Evolutionary conservation across 1,284 basidiomycete species (phyloP).

Genomic region (Cryptococcus floricola): DNA sequence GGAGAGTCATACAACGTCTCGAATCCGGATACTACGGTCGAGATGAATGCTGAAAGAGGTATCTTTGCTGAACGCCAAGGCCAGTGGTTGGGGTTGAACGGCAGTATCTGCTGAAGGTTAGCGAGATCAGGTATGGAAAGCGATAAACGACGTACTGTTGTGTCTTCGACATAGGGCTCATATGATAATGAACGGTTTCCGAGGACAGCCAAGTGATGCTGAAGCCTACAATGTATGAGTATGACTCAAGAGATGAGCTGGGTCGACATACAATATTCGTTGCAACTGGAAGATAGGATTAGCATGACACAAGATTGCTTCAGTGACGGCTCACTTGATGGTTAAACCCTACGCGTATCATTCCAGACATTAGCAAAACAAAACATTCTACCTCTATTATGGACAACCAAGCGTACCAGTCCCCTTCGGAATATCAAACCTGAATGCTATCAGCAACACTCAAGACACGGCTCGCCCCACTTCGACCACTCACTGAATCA

Average conservation of each 20-base stretch:
- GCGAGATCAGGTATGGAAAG: neutral
- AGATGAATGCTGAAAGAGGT: constrained; percentile 41
- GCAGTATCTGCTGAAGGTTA: constrained; percentile 17
- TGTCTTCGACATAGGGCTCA: constrained; percentile 40
- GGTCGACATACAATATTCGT: constrained; percentile 19
- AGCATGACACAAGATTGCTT: constrained; percentile 7
- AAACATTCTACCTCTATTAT: neutral
- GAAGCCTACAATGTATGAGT: constrained; percentile 25
- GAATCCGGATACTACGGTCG: constrained; percentile 39
- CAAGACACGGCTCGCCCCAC: neutral
- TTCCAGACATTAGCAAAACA: neutral
- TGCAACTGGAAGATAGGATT: constrained; percentile 17
- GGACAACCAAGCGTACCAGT: constrained; percentile 20
- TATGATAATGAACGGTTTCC: constrained; percentile 42
- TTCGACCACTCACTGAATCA: constrained; percentile 33
- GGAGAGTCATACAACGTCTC: constrained; percentile 35
- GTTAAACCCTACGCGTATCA: constrained; percentile 25
- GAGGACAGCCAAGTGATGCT: constrained; percentile 43
- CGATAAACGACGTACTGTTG: constrained; percentile 24
- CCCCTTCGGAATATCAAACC: constrained; percentile 42
- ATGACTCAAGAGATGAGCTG: neutral
- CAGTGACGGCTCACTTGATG: constrained; percentile 21
- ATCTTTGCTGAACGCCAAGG: constrained; percentile 41
- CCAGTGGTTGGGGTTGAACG: constrained; percentile 27
- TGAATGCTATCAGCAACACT: constrained; percentile 7